phyloP scores from a whole-genome alignment of 2,329 filamentous ascomycete genomes.

The Aspergillus chevalieri region DNA sequence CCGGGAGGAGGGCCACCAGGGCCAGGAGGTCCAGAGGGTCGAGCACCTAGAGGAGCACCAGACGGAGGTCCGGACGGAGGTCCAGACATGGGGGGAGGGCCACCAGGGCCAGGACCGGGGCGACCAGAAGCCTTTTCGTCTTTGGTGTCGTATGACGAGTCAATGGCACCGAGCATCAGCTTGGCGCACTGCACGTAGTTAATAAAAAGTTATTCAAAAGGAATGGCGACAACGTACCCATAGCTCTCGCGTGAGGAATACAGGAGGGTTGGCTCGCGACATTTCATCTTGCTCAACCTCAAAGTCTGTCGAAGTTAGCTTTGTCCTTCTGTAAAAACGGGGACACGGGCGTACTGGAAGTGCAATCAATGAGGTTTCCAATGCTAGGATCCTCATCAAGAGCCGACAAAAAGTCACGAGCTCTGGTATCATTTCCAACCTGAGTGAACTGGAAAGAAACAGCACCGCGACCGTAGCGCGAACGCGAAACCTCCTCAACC shows the following conservation, averaged over 20 bases:
- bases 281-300: constrained; percentile 64
- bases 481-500: constrained; percentile 44
- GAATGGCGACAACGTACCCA: constrained; percentile 41
- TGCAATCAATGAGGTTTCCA: constrained; percentile 60
- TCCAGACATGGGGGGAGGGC: constrained; percentile 18
- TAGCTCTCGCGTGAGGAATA: constrained; percentile 59
- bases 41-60: constrained; percentile 13
- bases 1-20: constrained; percentile 24
- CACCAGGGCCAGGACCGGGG: constrained; percentile 17
- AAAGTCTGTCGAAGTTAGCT: constrained; percentile 46
- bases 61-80: constrained; percentile 8
- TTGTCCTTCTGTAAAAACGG: not conserved
- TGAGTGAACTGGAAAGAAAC: constrained; percentile 64
- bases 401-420: constrained; percentile 57
- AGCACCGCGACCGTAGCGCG: constrained; percentile 52
- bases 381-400: constrained; percentile 60
- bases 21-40: constrained; percentile 16
- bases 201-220: constrained; percentile 4
- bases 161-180: constrained; percentile 61
- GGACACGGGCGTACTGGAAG: constrained; percentile 51
- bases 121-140: constrained; percentile 50
- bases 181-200: constrained; percentile 48
- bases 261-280: constrained; percentile 54
- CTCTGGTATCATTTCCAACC: constrained; percentile 61
- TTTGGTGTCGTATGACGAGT: constrained; percentile 59